Evolutionary conservation across 768 basidiomycete species (phyloP), one percentile per base, ranked within the genome.

Genomic region (Hydnomerulius pinastri): DNA sequence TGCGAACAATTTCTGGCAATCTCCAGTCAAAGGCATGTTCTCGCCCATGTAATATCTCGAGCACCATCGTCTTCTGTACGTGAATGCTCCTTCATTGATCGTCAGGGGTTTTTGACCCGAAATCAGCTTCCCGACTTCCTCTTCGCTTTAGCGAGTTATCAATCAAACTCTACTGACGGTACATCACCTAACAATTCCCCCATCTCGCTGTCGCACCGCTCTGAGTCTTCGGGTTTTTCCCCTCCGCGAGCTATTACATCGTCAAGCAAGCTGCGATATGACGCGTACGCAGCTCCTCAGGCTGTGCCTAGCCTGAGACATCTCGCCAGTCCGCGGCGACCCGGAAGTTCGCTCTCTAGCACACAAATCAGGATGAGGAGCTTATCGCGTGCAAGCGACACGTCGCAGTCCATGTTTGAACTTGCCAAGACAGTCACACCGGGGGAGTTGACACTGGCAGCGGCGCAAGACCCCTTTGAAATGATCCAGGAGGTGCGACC

Each of bases 71-170:
- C 80, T 43, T 80, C 87, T 27, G 88, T 87, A 60, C 55, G 80
- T 60, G 36, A 39, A 27, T 41, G 42, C 24, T 43, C 43, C 37
- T 20, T 21, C 25, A 11, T 58, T 24, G 8, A 21, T 47, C 45
- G 39, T 36, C 21, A 48, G 28, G 13, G 46, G 32, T 54, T 8
- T 27, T 45, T 49, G 25, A 59, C 27, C 36, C 32, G 33, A 37
- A 29, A 43, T 24, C 58, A 91, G 90, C 77, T 91, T 37, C 90
- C 89, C 18, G 88, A 87, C 56, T 86, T 90, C 51, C 64, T 86
- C 35, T 54, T 66, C 24, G 75, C 83, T 4, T 64, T 90, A 32
- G 74, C 79, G 36, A 57, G 51, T 11, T 61, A 74, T 50, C 60
- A 62, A 59, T 49, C 61, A 36, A 52, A 32, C 24, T 13, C 35